Percentiles rank a stretch among this genome's conserved stretches.
Evolutionary conservation across 495 filamentous ascomycete genomes (phyloP).

Genomic region (Aspergillus hancockii): DNA sequence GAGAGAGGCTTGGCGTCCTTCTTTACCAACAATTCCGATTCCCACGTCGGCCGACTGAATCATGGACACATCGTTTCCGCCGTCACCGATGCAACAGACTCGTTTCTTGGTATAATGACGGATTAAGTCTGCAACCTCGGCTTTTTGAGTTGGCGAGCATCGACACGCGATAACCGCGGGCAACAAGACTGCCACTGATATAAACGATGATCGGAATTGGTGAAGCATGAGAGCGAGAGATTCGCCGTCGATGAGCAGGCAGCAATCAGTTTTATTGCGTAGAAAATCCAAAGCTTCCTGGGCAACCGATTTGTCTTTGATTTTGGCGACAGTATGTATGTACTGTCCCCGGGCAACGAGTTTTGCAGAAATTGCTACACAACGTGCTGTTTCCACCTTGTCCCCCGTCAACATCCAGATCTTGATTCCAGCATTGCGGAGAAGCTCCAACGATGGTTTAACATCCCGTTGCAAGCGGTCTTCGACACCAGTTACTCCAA

Average conservation of each 20-base stretch:
- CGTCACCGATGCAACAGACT: slow-evolving; percentile 94
- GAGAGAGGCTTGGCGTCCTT: slow-evolving; percentile 90
- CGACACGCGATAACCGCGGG: slow-evolving; percentile 95
- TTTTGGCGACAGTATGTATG: slow-evolving; percentile 89
- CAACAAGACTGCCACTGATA: slow-evolving; percentile 80
- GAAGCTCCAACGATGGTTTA: slow-evolving; percentile 88
- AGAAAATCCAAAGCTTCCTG: slow-evolving; percentile 86
- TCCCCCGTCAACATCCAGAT: slow-evolving; percentile 99
- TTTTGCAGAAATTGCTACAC: slow-evolving; percentile 92
- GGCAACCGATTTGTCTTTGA: slow-evolving; percentile 57
- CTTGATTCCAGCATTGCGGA: slow-evolving; percentile 98
- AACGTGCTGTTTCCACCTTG: slow-evolving; percentile 97
- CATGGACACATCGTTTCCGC: slow-evolving; percentile 98
- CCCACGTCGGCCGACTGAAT: slow-evolving; percentile 98
- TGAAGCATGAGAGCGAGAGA: slow-evolving; percentile 79
- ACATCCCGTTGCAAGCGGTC: slow-evolving; percentile 95
- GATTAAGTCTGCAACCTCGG: slow-evolving; percentile 88
- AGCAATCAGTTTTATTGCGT: slow-evolving; percentile 82
- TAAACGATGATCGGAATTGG: slow-evolving; percentile 81
- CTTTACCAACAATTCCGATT: slow-evolving; percentile 97
- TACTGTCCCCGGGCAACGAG: slow-evolving; percentile 93
- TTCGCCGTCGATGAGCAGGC: slow-evolving; percentile 93
- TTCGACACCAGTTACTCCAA: slow-evolving; percentile 96
- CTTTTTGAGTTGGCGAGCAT: slow-evolving; percentile 96
- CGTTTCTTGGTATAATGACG: slow-evolving; percentile 89